phyloP scores from a whole-genome alignment of 1,139 yeast genomes.

The Citeromyces hawaiiensis region DNA sequence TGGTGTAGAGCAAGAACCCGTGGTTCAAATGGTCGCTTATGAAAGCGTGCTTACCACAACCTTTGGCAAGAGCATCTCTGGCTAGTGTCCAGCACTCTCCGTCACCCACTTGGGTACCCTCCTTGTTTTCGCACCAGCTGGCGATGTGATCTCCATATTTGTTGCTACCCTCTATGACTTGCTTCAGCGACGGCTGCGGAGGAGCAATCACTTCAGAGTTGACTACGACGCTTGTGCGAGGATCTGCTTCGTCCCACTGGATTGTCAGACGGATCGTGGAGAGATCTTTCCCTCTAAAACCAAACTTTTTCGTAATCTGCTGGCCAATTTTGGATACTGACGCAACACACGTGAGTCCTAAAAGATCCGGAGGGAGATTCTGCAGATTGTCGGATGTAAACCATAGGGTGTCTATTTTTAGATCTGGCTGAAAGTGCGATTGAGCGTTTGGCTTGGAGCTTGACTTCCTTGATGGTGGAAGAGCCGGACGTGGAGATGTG shows the following conservation, averaged over 20 bases:
- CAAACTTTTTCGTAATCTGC: neutral
- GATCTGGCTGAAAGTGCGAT: neutral
- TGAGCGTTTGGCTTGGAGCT: too few species aligned
- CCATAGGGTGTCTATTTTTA: slow-evolving; percentile 1
- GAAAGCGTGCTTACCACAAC: slow-evolving; percentile 53
- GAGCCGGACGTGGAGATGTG: neutral
- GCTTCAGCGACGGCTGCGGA: slow-evolving; percentile 23
- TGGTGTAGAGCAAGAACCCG: slow-evolving; percentile 39
- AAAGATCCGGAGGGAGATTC: neutral
- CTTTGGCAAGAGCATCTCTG: slow-evolving; percentile 42
- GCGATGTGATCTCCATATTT: slow-evolving; percentile 44
- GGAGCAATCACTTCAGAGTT: slow-evolving; percentile 35
- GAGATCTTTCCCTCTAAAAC: slow-evolving; percentile 35
- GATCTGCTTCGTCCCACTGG: slow-evolving; percentile 26
- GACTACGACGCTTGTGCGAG: slow-evolving; percentile 14
- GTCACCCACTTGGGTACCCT: slow-evolving; percentile 44
- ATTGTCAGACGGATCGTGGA: slow-evolving; percentile 31
- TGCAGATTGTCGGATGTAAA: neutral
- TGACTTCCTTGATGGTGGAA: neutral
- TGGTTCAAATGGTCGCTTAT: slow-evolving; percentile 39
- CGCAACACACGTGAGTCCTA: slow-evolving; percentile 1
- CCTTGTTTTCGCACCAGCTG: slow-evolving; percentile 43
- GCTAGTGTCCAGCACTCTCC: slow-evolving; percentile 82
- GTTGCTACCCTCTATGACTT: slow-evolving; percentile 26
- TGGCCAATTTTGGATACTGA: neutral